Base-by-base conservation (phyloP, 2,329 filamentous ascomycete species). In the Fusarium sp. region DNA sequence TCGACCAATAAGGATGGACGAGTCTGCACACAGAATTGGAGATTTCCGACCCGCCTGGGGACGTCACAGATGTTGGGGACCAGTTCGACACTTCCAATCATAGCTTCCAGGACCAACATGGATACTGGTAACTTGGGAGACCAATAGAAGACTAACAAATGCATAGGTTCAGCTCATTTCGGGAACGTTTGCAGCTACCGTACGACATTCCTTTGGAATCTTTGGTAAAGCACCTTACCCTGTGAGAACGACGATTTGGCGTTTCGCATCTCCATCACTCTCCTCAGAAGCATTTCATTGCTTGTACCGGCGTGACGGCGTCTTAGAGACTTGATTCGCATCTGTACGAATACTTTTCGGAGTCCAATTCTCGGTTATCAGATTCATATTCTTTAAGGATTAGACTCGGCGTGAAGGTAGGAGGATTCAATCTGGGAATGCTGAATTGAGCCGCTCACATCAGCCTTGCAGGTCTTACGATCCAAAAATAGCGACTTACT, bases 121-220 rank as follows among this genome's bases (percentile, higher is more conserved):
- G 54, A 72, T 41, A 28, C 26, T 16, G 44, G 39, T 44, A 36
- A 39, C 51, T 26, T 41, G 16, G 33, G 42, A 24, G 28, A 20
- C 24, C 14, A 61, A 35, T 38, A 60, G 24, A 61, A 48, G 64
- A 61, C 79, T 82, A 72, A 82, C 69, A 31, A 30, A 41, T n/a
- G 22, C 6, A 30, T 57, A 83, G 82, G 81, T 83, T 83, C 78
- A 81, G 77, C 80, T 83, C 77, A 80, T 82, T 83, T 82, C 78
- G 75, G 80, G 78, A 83, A 81, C 79, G 79, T 80, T 81, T 79
- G 59, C 75, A 79, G 78, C 78, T 78, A 79, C 78, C 78, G 79
- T 79, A 80, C 79, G 79, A 82, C 80, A 78, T 81, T 82, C 81
- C 81, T 81, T 82, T 73, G 79, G 79, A 81, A 82, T 82, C 76